Evolutionary conservation across 257 asterid species (phyloP), one percentile per base, ranked within the genome.

Genomic region (Nicotiana benthamiana): DNA sequence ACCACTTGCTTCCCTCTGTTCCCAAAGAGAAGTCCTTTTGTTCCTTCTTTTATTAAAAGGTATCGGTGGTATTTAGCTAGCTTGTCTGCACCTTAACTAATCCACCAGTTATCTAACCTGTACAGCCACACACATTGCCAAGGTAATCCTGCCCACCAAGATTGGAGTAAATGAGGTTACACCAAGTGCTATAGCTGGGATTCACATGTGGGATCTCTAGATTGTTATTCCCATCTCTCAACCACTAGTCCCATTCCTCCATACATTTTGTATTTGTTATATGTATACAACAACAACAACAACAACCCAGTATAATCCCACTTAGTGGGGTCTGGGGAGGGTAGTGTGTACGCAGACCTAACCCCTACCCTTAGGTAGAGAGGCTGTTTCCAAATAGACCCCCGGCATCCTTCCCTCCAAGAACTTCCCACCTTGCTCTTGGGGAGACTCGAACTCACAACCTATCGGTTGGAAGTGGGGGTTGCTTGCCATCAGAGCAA

Each of bases 141-240:
- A 36, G 76, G 17, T n/a, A 40, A 68, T 68, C 30, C 56, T n/a
- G 17, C 32, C 76, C 76, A 36, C 56, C 30, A 68, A 36, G 76
- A 36, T 9, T 9, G 32, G 54, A 67, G 30, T 18, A 36, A 36
- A 67, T 67, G 76, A 67, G 52, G 54, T 36, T 27, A n/a, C 28
- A n/a, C 54, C 43, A 34, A 36, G 76, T 40, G 76, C 76, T 67
- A 36, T 67, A 48, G 56, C 32, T 36, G 76, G 77, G 77, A 70
- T 22, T 43, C 22, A 27, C 22, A 68, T 32, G 11, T 24, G 11
- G 56, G 27, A 40, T 40, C 77, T 70, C 34, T 70, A 20, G n/a
- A 30, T 70, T 20, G 34, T 43, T 70, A 40, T 30, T 40, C 57
- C 77, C 3, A 5, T 43, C 32, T 43, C 77, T 70, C 57, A 8